Conservation (phyloP, 441 rosid species). For the Flueggea neowawraea region DNA sequence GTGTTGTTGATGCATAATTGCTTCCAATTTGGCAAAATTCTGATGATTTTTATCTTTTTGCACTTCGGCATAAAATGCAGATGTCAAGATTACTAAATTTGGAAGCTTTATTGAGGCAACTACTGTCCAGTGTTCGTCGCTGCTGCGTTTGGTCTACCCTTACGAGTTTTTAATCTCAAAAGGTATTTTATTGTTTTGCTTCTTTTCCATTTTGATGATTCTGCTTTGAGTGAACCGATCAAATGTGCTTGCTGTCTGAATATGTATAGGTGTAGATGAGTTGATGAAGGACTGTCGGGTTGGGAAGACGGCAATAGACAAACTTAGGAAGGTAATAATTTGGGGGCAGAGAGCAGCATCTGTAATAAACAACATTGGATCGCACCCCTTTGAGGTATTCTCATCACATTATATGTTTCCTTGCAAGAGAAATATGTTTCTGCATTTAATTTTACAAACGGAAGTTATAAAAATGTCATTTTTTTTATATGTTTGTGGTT, state of each 20-base stretch:
- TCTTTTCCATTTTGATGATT: background rate
- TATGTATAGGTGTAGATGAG: conserved; percentile 31
- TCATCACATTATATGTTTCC: conserved; percentile 5
- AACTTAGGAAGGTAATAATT: conserved; percentile 40
- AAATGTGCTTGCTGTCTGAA: background rate
- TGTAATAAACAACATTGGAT: conserved; percentile 11
- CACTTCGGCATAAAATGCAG: conserved; percentile 14
- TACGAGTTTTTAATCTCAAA: conserved; percentile 28
- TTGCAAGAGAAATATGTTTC: background rate
- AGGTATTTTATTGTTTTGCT: conserved; percentile 18
- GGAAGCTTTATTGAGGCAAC: conserved; percentile 35
- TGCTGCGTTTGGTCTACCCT: conserved; percentile 29
- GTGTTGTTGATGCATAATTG: no score
- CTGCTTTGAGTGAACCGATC: background rate
- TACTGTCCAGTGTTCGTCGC: conserved; percentile 43
- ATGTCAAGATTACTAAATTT: conserved; percentile 46
- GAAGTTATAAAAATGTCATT: background rate
- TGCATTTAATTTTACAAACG: background rate
- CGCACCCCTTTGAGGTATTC: conserved; percentile 15
- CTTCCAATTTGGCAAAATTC: background rate
- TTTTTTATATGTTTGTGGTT: background rate
- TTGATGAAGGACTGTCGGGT: conserved; percentile 24
- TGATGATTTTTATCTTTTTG: background rate
- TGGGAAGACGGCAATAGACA: conserved; percentile 32
- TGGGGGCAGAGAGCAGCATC: conserved; percentile 41